Base-by-base conservation (phyloP, 2,329 filamentous ascomycete genomes). In the Hypoxylon sp. region DNA sequence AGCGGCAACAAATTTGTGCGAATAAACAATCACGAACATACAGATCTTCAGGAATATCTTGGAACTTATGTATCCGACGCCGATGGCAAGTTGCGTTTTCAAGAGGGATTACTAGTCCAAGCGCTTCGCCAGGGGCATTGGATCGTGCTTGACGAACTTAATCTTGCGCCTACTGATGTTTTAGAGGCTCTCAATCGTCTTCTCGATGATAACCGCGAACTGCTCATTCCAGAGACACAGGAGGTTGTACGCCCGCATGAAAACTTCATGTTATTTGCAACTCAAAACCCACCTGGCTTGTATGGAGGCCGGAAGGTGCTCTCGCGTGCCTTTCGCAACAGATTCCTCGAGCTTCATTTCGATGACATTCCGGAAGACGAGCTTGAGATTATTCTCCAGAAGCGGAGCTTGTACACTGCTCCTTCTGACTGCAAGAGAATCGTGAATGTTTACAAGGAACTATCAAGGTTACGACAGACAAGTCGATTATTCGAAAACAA, bases 21-120 rank as follows among this genome's bases (percentile, higher is more conserved):
- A 66, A 99, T 99, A 84, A 99, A 99, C 82, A 99, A 99, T 73
- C 96, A 99, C 80, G 97, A 99, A 77, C 96, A 99, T 76, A 99
- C 96, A 0, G 96, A 99, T 79, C 83, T 99, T 38, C 96, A 99
- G 79, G 97, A 99, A 77, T 99, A 99, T 75, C 83, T 99, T 5
- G 96, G 96, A 17, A 97, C 94, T 0, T 99, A 99, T 73, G 85
- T 97, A 1, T 98, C 96, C 1, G 92, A 91, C 23, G 81, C 89
- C 0, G 92, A 97, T 76, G 97, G 97, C 4, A 93, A 92, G 67
- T 84, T 99, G 45, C 88, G 86, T 10, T 99, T 98, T 75, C 94
- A 97, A 77, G 97, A 99, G 80, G 96, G 96, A 58, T 86, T 98
- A 3, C 85, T 99, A 5, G 95, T 99, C 0, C 93, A 96, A 78